Percentiles rank a stretch among this genome's conserved stretches.
Evolutionary conservation across 75 land plant genomes (phyloP).

Genomic region (Sequoiadendron giganteum): DNA sequence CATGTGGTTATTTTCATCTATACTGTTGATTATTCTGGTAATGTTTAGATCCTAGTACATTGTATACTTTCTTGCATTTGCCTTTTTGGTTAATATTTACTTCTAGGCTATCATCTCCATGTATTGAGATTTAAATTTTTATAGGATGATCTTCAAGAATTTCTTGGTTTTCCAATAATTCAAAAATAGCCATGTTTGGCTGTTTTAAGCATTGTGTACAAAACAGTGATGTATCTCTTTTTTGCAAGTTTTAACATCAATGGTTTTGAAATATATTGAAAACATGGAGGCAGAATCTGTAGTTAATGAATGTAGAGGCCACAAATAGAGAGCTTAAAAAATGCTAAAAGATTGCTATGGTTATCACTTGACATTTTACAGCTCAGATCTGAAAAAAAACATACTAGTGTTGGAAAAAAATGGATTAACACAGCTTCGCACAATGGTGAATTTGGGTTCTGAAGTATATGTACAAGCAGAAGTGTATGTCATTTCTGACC

Average conservation of each 20-base stretch:
- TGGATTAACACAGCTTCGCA: constrained; percentile 59
- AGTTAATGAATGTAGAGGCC: not conserved
- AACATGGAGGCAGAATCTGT: not conserved
- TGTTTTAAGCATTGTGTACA: not conserved
- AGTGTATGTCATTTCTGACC: constrained; percentile 49
- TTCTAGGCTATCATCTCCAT: not conserved
- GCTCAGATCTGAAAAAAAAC: constrained; percentile 81
- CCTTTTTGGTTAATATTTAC: not conserved
- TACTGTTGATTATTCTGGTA: not conserved
- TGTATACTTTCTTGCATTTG: not conserved
- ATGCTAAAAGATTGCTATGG: not conserved
- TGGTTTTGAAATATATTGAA: not conserved
- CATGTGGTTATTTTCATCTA: not conserved
- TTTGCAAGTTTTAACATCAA: not conserved
- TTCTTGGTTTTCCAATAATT: not conserved
- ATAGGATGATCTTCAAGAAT: not conserved
- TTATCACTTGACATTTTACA: constrained; percentile 18
- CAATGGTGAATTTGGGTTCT: constrained; percentile 92
- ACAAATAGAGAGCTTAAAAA: not conserved
- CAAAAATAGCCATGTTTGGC: not conserved
- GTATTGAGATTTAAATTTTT: not conserved
- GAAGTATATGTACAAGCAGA: constrained; percentile 93
- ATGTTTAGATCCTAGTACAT: not conserved
- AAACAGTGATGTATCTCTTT: not conserved
- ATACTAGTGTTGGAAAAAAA: constrained; percentile 76